phyloP scores from a whole-genome alignment of 805 yeast species.

The Teunomyces lycoperdinae region DNA sequence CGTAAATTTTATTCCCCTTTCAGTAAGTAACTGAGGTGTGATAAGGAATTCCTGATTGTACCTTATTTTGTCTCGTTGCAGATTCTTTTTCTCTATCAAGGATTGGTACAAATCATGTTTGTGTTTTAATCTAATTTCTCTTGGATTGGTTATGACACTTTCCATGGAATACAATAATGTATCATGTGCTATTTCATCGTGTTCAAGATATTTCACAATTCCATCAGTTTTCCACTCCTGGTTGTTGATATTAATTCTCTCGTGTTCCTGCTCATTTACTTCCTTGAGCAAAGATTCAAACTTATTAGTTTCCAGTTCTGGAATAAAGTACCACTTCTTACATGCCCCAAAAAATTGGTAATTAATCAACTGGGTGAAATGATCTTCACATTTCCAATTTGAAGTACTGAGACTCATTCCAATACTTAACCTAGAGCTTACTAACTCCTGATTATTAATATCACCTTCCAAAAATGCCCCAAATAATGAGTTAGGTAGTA shows the following conservation, averaged over 20 bases:
- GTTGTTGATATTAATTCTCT: conserved; percentile 9
- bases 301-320: conserved; percentile 50
- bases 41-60: conserved; percentile 47
- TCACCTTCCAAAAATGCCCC: conserved; percentile 41
- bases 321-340: conserved; percentile 61
- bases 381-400: conserved; percentile 62
- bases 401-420: conserved; percentile 54
- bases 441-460: conserved; percentile 41
- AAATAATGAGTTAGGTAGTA: conserved; percentile 47
- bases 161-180: conserved; percentile 30
- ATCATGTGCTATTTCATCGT: conserved; percentile 20
- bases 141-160: conserved; percentile 25
- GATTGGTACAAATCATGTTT: conserved; percentile 20
- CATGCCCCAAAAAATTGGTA: conserved; percentile 55
- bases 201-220: conserved; percentile 13
- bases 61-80: conserved; percentile 4
- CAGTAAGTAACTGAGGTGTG: conserved; percentile 47
- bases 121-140: conserved; percentile 29
- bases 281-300: conserved; percentile 45
- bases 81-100: conserved; percentile 10
- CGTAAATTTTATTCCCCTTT: conserved; percentile 46
- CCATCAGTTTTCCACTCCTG: conserved; percentile 19
- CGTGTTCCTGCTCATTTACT: conserved; percentile 3
- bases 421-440: conserved; percentile 45
- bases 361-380: conserved; percentile 50